phyloP scores from a whole-genome alignment of 1,139 yeast genomes.

The Wickerhamomyces sp. region DNA sequence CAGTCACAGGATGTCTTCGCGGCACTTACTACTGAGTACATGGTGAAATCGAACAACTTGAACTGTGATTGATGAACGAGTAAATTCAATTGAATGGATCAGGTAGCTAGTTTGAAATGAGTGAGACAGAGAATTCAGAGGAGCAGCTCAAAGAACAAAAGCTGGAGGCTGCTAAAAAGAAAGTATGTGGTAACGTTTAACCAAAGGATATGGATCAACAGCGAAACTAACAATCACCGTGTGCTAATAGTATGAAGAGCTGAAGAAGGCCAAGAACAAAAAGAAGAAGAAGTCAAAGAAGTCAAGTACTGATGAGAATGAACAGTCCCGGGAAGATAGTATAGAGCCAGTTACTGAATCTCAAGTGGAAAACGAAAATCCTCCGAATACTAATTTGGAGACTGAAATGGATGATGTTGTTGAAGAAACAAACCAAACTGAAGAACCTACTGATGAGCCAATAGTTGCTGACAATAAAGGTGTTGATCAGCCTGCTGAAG shows the following conservation, averaged over 20 bases:
- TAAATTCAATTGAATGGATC: too few species aligned
- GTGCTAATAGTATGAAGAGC: conserved; percentile 41
- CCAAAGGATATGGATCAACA: conserved; percentile 1
- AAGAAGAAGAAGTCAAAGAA: conserved; percentile 38
- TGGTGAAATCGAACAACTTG: too few species aligned
- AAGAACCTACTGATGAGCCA: not conserved
- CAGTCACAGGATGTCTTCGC: too few species aligned
- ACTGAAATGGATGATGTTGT: conserved; percentile 6
- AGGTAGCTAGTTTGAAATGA: not conserved
- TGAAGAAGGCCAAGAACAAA: conserved; percentile 50
- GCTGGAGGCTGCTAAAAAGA: conserved; percentile 60
- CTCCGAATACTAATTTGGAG: conserved; percentile 9
- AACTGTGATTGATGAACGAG: too few species aligned
- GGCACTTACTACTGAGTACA: too few species aligned
- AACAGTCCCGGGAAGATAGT: conserved; percentile 8
- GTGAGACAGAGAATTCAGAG: conserved; percentile 18
- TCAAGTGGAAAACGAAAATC: conserved; percentile 10
- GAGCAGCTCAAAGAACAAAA: conserved; percentile 45
- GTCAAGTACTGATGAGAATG: conserved; percentile 22
- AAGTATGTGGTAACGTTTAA: conserved; percentile 25
- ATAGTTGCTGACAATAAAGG: too few species aligned
- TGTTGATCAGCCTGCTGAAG: too few species aligned
- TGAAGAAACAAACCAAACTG: conserved; percentile 1
- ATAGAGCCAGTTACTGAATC: conserved; percentile 7
- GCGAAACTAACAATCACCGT: not conserved